A percentile compares a stretch with the other conserved stretches of the same genome.
Evolutionary conservation across 2,329 filamentous ascomycete species (phyloP).

Genomic region (Xylariaceae sp.): DNA sequence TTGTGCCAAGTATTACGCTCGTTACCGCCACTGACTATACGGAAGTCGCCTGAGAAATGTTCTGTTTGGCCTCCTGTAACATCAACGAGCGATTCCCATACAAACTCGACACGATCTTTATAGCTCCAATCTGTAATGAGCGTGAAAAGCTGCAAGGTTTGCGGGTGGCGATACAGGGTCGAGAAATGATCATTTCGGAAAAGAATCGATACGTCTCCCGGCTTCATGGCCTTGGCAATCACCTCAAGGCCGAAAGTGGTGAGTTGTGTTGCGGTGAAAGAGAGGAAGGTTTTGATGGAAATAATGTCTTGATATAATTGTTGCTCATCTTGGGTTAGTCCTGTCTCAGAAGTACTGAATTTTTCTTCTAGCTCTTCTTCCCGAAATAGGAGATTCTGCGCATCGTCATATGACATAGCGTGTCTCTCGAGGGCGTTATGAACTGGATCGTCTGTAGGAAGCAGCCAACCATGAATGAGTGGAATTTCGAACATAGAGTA

Average conservation of each 20-base stretch:
- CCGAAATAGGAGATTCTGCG: conserved; percentile 81
- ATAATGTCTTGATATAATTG: conserved; percentile 78
- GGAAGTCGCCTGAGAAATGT: conserved; percentile 88
- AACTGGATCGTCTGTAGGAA: conserved; percentile 62
- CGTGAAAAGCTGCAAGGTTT: conserved; percentile 71
- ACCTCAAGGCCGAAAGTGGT: conserved; percentile 77
- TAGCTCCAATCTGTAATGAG: conserved; percentile 94
- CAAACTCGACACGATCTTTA: conserved; percentile 80
- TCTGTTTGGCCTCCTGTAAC: conserved; percentile 79
- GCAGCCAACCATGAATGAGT: conserved; percentile 90
- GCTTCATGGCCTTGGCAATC: conserved; percentile 66
- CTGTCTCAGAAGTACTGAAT: conserved; percentile 53
- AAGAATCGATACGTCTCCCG: conserved; percentile 82
- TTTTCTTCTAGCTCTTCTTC: conserved; percentile 88
- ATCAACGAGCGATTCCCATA: conserved; percentile 93
- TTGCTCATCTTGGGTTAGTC: conserved; percentile 71
- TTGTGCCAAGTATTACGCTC: conserved; percentile 19
- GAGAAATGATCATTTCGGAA: conserved; percentile 98
- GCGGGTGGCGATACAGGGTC: conserved; percentile 85
- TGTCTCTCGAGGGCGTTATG: conserved; percentile 70
- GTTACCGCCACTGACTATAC: conserved; percentile 65
- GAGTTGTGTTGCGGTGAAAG: conserved; percentile 78
- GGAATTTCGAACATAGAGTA: conserved; percentile 89
- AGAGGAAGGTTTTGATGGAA: conserved; percentile 80
- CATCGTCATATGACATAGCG: conserved; percentile 85